phyloP scores from a whole-genome alignment of 2,329 filamentous ascomycete genomes.

The Penicillium decumbens region DNA sequence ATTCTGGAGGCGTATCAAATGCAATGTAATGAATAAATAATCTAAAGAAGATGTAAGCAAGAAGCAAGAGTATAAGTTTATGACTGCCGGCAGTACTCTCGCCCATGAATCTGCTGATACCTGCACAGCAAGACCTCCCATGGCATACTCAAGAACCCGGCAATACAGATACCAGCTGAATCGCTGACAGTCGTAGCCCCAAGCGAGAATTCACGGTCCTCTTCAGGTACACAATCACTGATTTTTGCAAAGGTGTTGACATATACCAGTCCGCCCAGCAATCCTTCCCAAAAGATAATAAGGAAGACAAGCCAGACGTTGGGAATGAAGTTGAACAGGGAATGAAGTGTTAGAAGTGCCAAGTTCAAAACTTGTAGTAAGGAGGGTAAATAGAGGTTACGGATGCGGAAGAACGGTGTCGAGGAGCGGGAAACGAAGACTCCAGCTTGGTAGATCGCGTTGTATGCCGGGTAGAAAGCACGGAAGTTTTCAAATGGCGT shows the following conservation, averaged over 20 bases:
- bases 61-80: neutral
- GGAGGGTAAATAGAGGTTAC: conserved; percentile 74
- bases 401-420: conserved; percentile 78
- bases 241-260: conserved; percentile 96
- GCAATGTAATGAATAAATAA: no score
- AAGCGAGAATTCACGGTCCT: conserved; percentile 85
- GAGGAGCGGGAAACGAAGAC: conserved; percentile 93
- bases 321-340: conserved; percentile 75
- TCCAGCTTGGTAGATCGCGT: conserved; percentile 88
- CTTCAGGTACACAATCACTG: conserved; percentile 69
- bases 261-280: conserved; percentile 87
- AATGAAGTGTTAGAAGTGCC: conserved; percentile 66
- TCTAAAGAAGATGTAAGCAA: no score
- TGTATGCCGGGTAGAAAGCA: conserved; percentile 91
- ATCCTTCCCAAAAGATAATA: conserved; percentile 88
- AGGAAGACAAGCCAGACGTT: conserved; percentile 80
- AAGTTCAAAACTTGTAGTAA: conserved; percentile 79
- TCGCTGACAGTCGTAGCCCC: conserved; percentile 89
- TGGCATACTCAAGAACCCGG: conserved; percentile 75
- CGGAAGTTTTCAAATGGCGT: conserved; percentile 78
- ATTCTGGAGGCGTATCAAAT: no score
- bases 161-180: conserved; percentile 82
- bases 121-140: conserved; percentile 77
- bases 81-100: conserved; percentile 63
- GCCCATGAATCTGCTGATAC: conserved; percentile 77